Evolutionary conservation across 2,329 filamentous ascomycete genomes (phyloP).

Genomic region (Fusarium oxysporum): DNA sequence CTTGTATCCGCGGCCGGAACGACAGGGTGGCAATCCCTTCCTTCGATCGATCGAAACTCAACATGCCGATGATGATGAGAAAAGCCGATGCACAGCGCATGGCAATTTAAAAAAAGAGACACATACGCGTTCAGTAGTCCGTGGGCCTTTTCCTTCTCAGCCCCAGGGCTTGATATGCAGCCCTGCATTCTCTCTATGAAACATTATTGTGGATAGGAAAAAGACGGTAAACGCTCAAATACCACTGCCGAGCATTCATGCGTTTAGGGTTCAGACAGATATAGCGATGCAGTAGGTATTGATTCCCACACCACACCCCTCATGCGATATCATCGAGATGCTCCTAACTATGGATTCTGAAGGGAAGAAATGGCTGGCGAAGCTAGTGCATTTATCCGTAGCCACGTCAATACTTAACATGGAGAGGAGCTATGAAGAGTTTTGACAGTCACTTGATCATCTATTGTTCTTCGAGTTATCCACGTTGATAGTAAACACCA

Average conservation of each 20-base stretch:
- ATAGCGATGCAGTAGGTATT: background rate
- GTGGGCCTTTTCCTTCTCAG: background rate
- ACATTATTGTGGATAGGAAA: slow-evolving; percentile 1
- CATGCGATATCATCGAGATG: background rate
- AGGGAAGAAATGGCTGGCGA: background rate
- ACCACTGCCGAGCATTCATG: background rate
- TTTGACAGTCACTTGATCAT: background rate
- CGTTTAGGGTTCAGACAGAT: background rate
- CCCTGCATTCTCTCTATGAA: slow-evolving; percentile 5
- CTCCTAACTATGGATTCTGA: background rate
- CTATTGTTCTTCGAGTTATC: background rate
- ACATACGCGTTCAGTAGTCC: background rate
- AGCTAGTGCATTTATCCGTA: slow-evolving; percentile 11
- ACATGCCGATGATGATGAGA: slow-evolving; percentile 22
- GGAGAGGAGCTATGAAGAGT: background rate
- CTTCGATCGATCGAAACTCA: slow-evolving; percentile 25
- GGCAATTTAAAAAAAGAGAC: slow-evolving; percentile 10
- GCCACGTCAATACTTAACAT: background rate
- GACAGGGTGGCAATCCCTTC: slow-evolving; percentile 2
- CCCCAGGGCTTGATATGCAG: slow-evolving; percentile 3
- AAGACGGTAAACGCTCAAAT: slow-evolving; percentile 14
- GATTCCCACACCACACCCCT: background rate
- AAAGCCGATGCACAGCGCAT: slow-evolving; percentile 12
- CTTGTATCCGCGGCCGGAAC: background rate
- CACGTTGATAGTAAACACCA: background rate